A percentile compares a stretch with the other conserved stretches of the same genome.
Conservation (phyloP, 1,139 yeast genomes). For the Pichia sp. region DNA sequence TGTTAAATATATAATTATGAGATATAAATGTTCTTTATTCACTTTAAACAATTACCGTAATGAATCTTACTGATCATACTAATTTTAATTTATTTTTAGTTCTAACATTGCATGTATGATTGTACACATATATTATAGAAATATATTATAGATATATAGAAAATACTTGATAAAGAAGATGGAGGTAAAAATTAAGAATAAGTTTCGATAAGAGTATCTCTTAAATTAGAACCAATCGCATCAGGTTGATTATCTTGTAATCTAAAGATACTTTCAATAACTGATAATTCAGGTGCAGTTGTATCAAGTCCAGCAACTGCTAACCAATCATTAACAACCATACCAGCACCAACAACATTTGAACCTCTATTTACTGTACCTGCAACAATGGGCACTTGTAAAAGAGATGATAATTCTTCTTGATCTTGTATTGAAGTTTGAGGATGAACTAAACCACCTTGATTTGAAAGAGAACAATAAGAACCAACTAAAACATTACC, state of each 20-base stretch:
- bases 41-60: too few relatives aligned
- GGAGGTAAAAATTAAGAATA: constrained; percentile 34
- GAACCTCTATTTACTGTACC: constrained; percentile 99
- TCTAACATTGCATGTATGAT: too few relatives aligned
- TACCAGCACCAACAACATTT: constrained; percentile 95
- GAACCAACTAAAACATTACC: constrained; percentile 97
- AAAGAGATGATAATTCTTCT: constrained; percentile 90
- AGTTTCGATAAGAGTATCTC: constrained; percentile 88
- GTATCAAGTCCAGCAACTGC: constrained; percentile 97
- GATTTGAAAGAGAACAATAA: constrained; percentile 90
- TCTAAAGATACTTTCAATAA: constrained; percentile 91
- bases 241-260: constrained; percentile 87
- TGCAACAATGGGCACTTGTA: constrained; percentile 97
- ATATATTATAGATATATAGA: too few relatives aligned
- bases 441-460: constrained; percentile 98
- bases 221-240: constrained; percentile 72
- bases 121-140: too few relatives aligned
- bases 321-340: constrained; percentile 98
- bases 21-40: too few relatives aligned
- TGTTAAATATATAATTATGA: too few relatives aligned
- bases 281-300: constrained; percentile 97
- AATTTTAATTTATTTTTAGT: too few relatives aligned
- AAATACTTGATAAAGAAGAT: not conserved
- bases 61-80: too few relatives aligned
- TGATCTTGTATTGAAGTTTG: constrained; percentile 96